phyloP scores from a whole-genome alignment of 352 stramenopile genomes.

The Phytophthora quininea region DNA sequence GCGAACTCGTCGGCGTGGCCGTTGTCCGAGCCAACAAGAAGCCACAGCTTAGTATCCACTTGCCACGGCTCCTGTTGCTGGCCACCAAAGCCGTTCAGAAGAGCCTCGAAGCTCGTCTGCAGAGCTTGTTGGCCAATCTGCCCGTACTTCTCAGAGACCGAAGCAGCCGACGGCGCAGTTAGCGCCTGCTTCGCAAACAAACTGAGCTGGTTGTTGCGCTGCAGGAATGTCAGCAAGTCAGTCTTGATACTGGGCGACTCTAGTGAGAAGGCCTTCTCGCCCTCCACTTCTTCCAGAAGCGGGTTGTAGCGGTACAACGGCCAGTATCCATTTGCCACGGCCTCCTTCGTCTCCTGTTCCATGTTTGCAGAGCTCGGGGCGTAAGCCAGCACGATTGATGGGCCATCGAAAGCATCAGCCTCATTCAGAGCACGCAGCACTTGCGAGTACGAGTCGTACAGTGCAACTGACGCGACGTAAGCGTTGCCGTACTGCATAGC shows the following conservation, averaged over 20 bases:
- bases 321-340: slow-evolving; percentile 90
- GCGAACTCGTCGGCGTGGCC: slow-evolving; percentile 76
- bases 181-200: slow-evolving; percentile 85
- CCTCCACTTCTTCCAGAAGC: slow-evolving; percentile 69
- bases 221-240: slow-evolving; percentile 89
- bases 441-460: slow-evolving; percentile 90
- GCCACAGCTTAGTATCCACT: slow-evolving; percentile 74
- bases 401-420: slow-evolving; percentile 88
- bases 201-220: slow-evolving; percentile 91
- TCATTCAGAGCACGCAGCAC: slow-evolving; percentile 91
- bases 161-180: slow-evolving; percentile 37
- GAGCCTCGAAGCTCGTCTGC: slow-evolving; percentile 81
- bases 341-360: slow-evolving; percentile 89
- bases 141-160: slow-evolving; percentile 73
- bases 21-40: slow-evolving; percentile 82
- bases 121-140: slow-evolving; percentile 83
- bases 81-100: slow-evolving; percentile 72
- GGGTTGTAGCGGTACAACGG: slow-evolving; percentile 94
- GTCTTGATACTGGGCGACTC: slow-evolving; percentile 93
- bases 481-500: slow-evolving; percentile 95
- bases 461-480: slow-evolving; percentile 91
- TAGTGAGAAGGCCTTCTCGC: slow-evolving; percentile 89
- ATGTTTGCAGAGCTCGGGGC: slow-evolving; percentile 82
- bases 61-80: slow-evolving; percentile 58
- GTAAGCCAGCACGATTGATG: slow-evolving; percentile 92